These are phyloP conservation scores for Boletellus dicymbophilus DNA, from an alignment of 1,284 basidiomycete genomes.

Conservation along the genomic window DNA sequence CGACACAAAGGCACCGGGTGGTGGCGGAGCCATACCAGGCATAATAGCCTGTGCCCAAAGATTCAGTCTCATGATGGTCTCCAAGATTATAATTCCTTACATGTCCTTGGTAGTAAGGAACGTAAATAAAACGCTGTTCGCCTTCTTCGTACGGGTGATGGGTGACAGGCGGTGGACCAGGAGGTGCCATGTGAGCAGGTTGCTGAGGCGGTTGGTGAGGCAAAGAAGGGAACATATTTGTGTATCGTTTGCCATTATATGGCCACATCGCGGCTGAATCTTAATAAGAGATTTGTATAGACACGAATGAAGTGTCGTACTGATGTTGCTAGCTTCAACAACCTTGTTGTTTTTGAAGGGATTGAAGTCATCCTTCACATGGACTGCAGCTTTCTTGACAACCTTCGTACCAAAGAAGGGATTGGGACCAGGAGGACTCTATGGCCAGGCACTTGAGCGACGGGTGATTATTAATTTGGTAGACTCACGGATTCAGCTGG, in stretches of 20 bases:
- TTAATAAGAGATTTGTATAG: constrained; percentile 2
- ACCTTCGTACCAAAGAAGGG: constrained; percentile 86
- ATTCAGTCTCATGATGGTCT: not conserved
- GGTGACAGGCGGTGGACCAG: constrained; percentile 64
- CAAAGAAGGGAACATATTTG: constrained; percentile 69
- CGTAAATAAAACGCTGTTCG: constrained; percentile 66
- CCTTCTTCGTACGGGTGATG: constrained; percentile 77
- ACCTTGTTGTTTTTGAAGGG: constrained; percentile 89
- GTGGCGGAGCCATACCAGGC: constrained; percentile 77
- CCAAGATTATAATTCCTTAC: constrained; percentile 38
- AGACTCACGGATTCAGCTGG: constrained; percentile 46
- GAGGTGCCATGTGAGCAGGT: constrained; percentile 66
- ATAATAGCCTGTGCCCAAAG: constrained; percentile 61
- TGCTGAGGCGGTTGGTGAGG: constrained; percentile 59
- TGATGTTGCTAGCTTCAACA: constrained; percentile 67
- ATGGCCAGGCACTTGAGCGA: constrained; percentile 13
- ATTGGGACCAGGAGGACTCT: constrained; percentile 54
- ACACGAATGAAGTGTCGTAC: constrained; percentile 47
- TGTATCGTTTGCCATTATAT: constrained; percentile 86
- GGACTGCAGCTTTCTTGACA: constrained; percentile 75
- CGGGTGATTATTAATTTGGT: not conserved
- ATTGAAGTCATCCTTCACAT: constrained; percentile 94
- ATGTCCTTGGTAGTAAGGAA: constrained; percentile 73
- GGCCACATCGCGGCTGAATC: constrained; percentile 77
- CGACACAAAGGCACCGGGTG: constrained; percentile 74